phyloP scores from a whole-genome alignment of 306 rosid genomes.

The Betula pendula region DNA sequence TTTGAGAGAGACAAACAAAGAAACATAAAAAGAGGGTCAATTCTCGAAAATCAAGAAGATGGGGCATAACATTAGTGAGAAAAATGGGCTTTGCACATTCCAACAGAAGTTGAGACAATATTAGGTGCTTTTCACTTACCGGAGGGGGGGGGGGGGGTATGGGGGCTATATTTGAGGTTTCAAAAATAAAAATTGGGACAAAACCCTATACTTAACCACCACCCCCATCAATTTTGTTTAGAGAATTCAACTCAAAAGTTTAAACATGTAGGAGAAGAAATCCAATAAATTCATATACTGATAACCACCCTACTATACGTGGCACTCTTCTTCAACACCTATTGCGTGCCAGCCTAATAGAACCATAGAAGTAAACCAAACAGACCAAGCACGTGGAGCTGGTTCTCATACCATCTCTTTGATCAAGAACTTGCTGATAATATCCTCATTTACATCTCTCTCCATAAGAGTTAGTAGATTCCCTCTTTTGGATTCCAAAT shows the following conservation, averaged over 20 bases:
- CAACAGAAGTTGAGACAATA: not conserved
- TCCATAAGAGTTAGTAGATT: too few relatives aligned
- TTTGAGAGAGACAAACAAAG: conserved; percentile 17
- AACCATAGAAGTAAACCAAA: not conserved
- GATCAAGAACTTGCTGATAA: too few relatives aligned
- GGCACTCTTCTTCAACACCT: not conserved
- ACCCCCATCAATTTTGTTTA: too few relatives aligned
- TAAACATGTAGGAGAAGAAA: not conserved
- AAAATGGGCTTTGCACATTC: not conserved
- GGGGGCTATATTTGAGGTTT: too few relatives aligned
- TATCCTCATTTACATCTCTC: too few relatives aligned
- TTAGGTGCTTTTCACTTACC: not conserved
- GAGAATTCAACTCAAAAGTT: not conserved
- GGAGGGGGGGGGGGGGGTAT: not conserved
- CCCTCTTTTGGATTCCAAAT: too few relatives aligned
- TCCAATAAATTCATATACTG: not conserved
- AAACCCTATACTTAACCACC: too few relatives aligned
- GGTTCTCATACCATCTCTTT: not conserved
- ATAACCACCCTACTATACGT: not conserved
- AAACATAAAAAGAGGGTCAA: not conserved
- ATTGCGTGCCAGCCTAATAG: not conserved
- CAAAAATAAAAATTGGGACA: too few relatives aligned
- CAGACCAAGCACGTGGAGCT: not conserved
- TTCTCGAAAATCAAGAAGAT: conserved; percentile 1
- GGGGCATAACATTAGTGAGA: not conserved